Base-by-base conservation (phyloP, 495 filamentous ascomycete genomes). In the Cryomyces minteri region DNA sequence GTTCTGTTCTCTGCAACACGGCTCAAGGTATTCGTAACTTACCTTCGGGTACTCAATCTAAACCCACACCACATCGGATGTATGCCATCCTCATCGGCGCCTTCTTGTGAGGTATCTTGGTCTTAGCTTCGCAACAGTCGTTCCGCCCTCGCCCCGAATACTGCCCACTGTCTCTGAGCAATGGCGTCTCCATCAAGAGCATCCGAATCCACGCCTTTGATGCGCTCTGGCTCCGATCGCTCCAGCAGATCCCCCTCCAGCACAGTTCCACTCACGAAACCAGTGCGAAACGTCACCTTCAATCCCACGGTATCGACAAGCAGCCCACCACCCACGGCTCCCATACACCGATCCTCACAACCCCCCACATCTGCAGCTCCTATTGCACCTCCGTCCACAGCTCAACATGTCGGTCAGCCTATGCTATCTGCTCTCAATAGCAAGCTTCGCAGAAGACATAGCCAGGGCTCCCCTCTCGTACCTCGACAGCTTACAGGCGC, bases 401-500 rank as follows among this genome's bases (percentile, higher is more conserved):
- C 46, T 2, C 25, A 37, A 8, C 53, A 41, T 25, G 51, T 65
- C 34, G 63, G 62, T 12, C 79, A 72, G 54, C 80, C 77, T 25
- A 78, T 84, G 67, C 73, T 94, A 12, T 84, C 87, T 1, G 72
- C 80, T 3, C 62, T 94, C 52, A 93, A 94, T 58, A 85, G 67
- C 70, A 90, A 83, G 61, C 77, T 95, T 40, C 79, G 83, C 25
- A 69, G 87, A 53, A 73, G 86, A 43, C 87, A 94, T 54, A 88
- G 83, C 60, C 76, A 83, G 56, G 80, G 82, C 31, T 73, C 84
- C 47, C 70, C 77, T 5, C 62, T 69, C 6, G 57, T 62, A 31
- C 48, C 70, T 5, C 46, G 61, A 6, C 55, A 55, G 18, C 62
- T 67, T 6, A 57, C 69, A 1, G 65, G 63, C 1, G 60, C 67